Evolutionary conservation across 2,329 filamentous ascomycete species (phyloP).

Genomic region (Penicillium sp.): DNA sequence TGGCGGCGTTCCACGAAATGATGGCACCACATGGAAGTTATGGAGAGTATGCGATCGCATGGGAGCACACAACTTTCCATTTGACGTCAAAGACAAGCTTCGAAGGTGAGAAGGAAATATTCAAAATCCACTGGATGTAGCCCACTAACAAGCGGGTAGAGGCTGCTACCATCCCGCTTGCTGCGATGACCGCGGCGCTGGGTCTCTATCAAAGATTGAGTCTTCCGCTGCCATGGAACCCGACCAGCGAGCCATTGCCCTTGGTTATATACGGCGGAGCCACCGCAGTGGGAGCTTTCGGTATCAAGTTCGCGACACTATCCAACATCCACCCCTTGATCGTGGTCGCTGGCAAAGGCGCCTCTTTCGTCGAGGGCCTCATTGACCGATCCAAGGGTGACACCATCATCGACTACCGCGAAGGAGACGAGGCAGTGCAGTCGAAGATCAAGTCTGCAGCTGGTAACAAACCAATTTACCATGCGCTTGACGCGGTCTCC

Average conservation of each 20-base stretch:
- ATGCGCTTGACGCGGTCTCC: constrained; percentile 65
- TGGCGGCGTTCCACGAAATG: constrained; percentile 59
- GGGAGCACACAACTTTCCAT: constrained; percentile 61
- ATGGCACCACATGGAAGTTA: constrained; percentile 57
- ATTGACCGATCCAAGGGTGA: constrained; percentile 63
- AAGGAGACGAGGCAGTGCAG: constrained; percentile 61
- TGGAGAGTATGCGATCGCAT: constrained; percentile 63
- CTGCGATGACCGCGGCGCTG: constrained; percentile 61
- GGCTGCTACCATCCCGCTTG: constrained; percentile 63
- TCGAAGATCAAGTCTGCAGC: constrained; percentile 46
- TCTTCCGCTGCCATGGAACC: constrained; percentile 58
- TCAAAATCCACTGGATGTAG: too few relatives aligned
- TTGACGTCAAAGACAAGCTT: constrained; percentile 58
- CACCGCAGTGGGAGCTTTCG: constrained; percentile 64
- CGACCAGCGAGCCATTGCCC: constrained; percentile 44
- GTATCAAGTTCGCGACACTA: constrained; percentile 61
- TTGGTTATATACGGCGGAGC: constrained; percentile 58
- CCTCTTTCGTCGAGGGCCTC: constrained; percentile 58
- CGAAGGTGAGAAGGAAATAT: constrained; percentile 49
- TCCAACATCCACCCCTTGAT: constrained; percentile 68
- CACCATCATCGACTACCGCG: constrained; percentile 65
- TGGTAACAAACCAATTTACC: constrained; percentile 49
- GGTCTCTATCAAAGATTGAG: constrained; percentile 56
- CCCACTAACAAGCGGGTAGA: constrained; percentile 40
- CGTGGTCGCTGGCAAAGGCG: constrained; percentile 62